Conservation (phyloP, 2,329 filamentous ascomycete species). For the Alternaria hordeiaustralica region DNA sequence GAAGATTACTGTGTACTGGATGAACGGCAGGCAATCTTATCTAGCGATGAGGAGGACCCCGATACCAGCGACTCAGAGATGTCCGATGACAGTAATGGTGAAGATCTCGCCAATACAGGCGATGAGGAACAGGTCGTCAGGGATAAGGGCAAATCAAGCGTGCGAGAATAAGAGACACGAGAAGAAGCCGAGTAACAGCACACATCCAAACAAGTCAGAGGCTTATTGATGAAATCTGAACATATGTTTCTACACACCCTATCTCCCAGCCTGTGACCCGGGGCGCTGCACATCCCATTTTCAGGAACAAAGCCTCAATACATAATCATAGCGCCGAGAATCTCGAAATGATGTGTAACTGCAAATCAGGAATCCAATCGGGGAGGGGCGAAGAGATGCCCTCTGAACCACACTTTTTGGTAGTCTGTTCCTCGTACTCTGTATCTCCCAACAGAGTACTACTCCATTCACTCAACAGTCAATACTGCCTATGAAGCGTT, state of each 20-base stretch:
- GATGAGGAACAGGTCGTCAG: not conserved
- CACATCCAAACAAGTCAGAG: not conserved
- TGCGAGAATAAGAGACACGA: not conserved
- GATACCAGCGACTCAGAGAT: not conserved
- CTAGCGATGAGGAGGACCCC: not conserved
- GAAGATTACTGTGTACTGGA: not conserved
- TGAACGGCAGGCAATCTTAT: not conserved
- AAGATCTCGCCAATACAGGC: not conserved
- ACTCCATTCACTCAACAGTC: not conserved
- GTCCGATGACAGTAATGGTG: not conserved
- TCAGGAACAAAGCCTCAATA: constrained; percentile 36
- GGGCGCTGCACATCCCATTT: constrained; percentile 25
- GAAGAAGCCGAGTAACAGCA: not conserved
- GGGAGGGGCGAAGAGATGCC: constrained; percentile 6
- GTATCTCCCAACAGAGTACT: not conserved
- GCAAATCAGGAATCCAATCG: constrained; percentile 30
- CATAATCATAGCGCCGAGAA: constrained; percentile 35
- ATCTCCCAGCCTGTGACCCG: not conserved
- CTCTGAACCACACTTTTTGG: constrained; percentile 22
- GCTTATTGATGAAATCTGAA: not conserved
- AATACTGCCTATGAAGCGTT: constrained; percentile 32
- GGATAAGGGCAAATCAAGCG: not conserved
- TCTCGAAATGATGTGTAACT: constrained; percentile 34
- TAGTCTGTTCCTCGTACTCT: constrained; percentile 17
- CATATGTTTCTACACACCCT: constrained; percentile 1